These are phyloP conservation scores for Bocquillonia castaneifolia DNA, from an alignment of 441 rosid genomes.

Conservation along the genomic window DNA sequence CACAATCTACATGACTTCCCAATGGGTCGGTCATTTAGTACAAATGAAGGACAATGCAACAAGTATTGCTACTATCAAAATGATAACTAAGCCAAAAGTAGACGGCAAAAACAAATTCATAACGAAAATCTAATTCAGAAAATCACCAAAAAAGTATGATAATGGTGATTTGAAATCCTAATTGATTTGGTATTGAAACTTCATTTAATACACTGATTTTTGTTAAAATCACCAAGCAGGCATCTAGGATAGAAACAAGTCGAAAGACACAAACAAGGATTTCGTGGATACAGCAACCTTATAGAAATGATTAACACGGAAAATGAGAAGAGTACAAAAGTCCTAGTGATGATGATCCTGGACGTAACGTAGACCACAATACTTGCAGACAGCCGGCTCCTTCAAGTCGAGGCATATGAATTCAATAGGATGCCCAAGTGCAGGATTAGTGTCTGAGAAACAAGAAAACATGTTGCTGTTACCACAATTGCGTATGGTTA, in stretches of 20 bases:
- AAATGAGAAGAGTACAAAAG: neutral
- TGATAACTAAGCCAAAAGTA: neutral
- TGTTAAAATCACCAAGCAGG: neutral
- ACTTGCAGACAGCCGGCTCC: slow-evolving; percentile 91
- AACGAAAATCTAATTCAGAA: neutral
- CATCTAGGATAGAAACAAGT: neutral
- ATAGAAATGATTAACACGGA: slow-evolving; percentile 3
- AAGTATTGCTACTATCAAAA: neutral
- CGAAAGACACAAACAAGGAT: neutral
- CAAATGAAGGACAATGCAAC: neutral
- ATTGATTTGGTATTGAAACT: neutral
- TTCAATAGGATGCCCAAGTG: slow-evolving; percentile 98
- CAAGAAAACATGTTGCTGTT: neutral
- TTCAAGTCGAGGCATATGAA: slow-evolving; percentile 86
- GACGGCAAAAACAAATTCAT: neutral
- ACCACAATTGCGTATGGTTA: neutral
- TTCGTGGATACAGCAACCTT: neutral
- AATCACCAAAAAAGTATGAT: neutral
- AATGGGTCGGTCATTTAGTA: neutral
- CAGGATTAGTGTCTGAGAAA: slow-evolving; percentile 64
- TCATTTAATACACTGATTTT: slow-evolving; percentile 6
- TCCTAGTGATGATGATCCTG: slow-evolving; percentile 89
- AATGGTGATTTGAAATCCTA: slow-evolving; percentile 6
- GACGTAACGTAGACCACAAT: slow-evolving; percentile 84
- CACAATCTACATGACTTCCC: neutral